phyloP scores from a whole-genome alignment of 805 yeast genomes.

The Candida berthetii region DNA sequence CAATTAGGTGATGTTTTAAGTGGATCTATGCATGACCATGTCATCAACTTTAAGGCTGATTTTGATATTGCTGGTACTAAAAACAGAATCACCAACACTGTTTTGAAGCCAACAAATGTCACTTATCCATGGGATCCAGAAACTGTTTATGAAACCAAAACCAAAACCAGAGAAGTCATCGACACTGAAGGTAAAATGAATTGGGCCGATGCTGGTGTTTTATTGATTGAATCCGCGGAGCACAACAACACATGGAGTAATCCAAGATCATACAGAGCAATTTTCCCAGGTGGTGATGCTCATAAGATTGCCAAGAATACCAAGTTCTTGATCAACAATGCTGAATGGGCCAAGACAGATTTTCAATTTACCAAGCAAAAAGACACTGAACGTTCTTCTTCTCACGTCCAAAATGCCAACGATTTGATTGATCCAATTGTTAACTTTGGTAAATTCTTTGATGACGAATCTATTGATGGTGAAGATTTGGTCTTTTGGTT shows the following conservation, averaged over 20 bases:
- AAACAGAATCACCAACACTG: conserved; percentile 13
- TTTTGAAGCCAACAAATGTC: conserved; percentile 9
- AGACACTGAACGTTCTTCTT: conserved; percentile 19
- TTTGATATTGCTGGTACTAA: conserved; percentile 21
- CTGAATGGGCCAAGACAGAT: conserved; percentile 19
- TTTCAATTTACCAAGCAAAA: conserved; percentile 17
- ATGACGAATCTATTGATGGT: conserved; percentile 19
- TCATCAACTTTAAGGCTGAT: conserved; percentile 20
- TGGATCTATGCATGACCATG: conserved; percentile 25
- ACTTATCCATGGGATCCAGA: conserved; percentile 22
- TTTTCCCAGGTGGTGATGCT: conserved; percentile 15
- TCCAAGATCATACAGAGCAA: conserved; percentile 22
- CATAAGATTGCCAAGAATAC: conserved; percentile 15
- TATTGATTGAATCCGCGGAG: conserved; percentile 18
- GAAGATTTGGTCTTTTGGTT: conserved; percentile 24
- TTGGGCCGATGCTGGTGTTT: conserved; percentile 18
- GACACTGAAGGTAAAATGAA: conserved; percentile 12
- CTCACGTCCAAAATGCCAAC: conserved; percentile 16
- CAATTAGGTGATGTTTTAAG: conserved; percentile 16
- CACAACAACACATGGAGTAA: conserved; percentile 19
- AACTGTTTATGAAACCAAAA: conserved; percentile 11
- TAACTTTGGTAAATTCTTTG: conserved; percentile 16
- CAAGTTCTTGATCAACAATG: conserved; percentile 11
- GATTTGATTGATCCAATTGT: conserved; percentile 18
- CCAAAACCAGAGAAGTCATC: conserved; percentile 8